Evolutionary conservation across 352 stramenopile species (phyloP).

Genomic region (Phytophthora cactorum): DNA sequence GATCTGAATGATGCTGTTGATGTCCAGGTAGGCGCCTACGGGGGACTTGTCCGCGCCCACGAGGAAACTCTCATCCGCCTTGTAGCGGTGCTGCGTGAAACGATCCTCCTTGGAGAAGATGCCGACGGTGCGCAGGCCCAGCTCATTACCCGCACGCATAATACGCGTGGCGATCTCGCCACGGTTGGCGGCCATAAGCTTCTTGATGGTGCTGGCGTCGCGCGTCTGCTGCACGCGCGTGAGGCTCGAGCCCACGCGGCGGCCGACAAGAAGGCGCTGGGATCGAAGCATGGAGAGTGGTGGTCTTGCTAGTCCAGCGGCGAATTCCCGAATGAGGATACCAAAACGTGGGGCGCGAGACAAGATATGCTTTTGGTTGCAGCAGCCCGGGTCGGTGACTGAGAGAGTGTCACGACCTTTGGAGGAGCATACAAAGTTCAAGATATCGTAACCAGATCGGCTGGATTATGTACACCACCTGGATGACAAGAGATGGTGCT

Average conservation of each 20-base stretch:
- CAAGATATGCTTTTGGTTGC: slow-evolving; percentile 25
- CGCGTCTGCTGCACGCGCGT: slow-evolving; percentile 41
- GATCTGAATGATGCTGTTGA: slow-evolving; percentile 93
- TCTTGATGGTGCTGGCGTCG: slow-evolving; percentile 90
- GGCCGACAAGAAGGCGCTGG: slow-evolving; percentile 38
- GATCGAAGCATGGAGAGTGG: slow-evolving; percentile 49
- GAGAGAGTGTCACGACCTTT: slow-evolving; percentile 27
- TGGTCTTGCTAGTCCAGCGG: slow-evolving; percentile 13
- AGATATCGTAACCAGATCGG: slow-evolving; percentile 29
- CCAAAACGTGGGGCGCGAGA: background rate
- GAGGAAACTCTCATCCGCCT: slow-evolving; percentile 97
- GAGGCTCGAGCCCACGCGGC: slow-evolving; percentile 26
- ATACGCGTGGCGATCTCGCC: slow-evolving; percentile 98
- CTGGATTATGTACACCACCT: slow-evolving; percentile 19
- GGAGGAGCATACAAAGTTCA: slow-evolving; percentile 30
- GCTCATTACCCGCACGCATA: slow-evolving; percentile 94
- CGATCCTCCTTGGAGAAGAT: slow-evolving; percentile 95
- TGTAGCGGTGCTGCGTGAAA: slow-evolving; percentile 97
- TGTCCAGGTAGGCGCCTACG: slow-evolving; percentile 96
- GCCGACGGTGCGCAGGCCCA: slow-evolving; percentile 92
- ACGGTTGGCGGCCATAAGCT: slow-evolving; percentile 98
- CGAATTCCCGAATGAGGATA: slow-evolving; percentile 37
- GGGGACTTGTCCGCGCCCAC: slow-evolving; percentile 91
- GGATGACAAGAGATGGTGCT: slow-evolving; percentile 7
- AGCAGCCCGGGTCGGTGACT: slow-evolving; percentile 16